A percentile compares a stretch with the other conserved stretches of the same genome.
phyloP scores from a whole-genome alignment of 495 filamentous ascomycete species.

The Lichenothelia convexa region DNA sequence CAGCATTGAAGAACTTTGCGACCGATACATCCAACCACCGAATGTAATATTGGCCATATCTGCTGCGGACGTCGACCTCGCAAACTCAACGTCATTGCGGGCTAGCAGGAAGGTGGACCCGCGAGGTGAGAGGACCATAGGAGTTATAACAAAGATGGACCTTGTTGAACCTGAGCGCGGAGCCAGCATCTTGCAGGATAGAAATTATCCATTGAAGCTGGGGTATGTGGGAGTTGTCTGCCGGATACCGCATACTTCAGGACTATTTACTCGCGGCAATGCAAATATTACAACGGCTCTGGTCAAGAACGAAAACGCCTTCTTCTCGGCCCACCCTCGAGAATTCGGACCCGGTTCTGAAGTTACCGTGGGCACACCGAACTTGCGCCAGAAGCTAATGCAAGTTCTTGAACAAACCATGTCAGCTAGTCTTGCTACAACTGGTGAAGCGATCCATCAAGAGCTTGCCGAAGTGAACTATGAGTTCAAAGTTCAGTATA shows the following conservation, averaged over 20 bases:
- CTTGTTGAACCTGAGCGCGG: conserved; percentile 75
- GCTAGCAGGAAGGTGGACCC: conserved; percentile 87
- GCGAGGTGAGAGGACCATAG: conserved; percentile 86
- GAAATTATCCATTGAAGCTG: conserved; percentile 82
- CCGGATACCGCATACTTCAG: conserved; percentile 46
- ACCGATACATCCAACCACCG: conserved; percentile 92
- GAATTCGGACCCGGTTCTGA: conserved; percentile 60
- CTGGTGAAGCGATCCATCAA: conserved; percentile 78
- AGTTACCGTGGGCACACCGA: conserved; percentile 63
- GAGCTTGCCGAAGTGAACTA: conserved; percentile 96
- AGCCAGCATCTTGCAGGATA: conserved; percentile 57
- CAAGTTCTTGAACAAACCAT: conserved; percentile 92
- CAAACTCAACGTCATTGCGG: conserved; percentile 84
- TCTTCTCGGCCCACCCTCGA: conserved; percentile 64
- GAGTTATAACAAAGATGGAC: conserved; percentile 98
- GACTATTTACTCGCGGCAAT: conserved; percentile 69
- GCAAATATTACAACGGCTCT: conserved; percentile 68
- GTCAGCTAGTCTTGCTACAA: conserved; percentile 73
- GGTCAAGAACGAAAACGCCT: conserved; percentile 71
- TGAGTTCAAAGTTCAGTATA: conserved; percentile 99
- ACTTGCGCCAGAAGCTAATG: conserved; percentile 88
- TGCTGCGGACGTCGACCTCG: conserved; percentile 89
- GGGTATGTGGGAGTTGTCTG: conserved; percentile 97
- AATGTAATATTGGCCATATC: conserved; percentile 97
- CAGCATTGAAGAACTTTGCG: conserved; percentile 90